Conservation (phyloP, 139 green algal genomes). For the Ostreobium quekettii region DNA sequence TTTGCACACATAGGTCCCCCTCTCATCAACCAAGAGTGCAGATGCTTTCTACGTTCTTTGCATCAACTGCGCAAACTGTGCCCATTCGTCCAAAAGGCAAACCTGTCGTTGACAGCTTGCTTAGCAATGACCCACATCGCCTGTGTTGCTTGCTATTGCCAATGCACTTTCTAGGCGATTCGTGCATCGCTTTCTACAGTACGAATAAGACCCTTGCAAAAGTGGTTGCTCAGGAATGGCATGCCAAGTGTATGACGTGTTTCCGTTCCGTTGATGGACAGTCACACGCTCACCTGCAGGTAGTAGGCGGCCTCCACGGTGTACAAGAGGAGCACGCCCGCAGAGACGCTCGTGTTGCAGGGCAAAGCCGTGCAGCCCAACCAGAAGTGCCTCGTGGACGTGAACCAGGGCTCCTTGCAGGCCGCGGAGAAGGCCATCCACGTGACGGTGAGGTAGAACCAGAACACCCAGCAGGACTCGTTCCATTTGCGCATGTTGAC, state of each 20-base stretch:
- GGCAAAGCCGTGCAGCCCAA: constrained; percentile 48
- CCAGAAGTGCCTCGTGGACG: constrained; percentile 46
- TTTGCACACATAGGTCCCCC: too few relatives aligned
- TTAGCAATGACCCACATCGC: neutral
- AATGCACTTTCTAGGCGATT: too few relatives aligned
- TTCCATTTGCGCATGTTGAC: constrained; percentile 45
- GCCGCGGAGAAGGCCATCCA: constrained; percentile 3
- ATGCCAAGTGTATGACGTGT: neutral
- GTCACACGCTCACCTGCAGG: constrained; percentile 21
- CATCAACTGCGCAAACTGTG: too few relatives aligned
- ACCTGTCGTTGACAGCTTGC: too few relatives aligned
- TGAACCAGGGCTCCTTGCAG: constrained; percentile 42
- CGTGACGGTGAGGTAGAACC: constrained; percentile 38
- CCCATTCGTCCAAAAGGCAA: too few relatives aligned
- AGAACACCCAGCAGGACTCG: constrained; percentile 47
- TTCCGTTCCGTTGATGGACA: neutral
- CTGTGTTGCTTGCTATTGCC: neutral
- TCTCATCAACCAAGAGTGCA: too few relatives aligned
- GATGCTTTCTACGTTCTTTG: too few relatives aligned
- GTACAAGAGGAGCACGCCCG: constrained; percentile 63
- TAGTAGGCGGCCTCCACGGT: constrained; percentile 74
- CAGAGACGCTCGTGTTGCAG: constrained; percentile 36
- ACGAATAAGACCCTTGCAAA: constrained; percentile 43
- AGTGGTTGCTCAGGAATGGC: neutral
- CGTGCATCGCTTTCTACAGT: constrained; percentile 38